Evolutionary conservation across 805 yeast genomes (phyloP).

Genomic region (Brettanomyces naardenensis): DNA sequence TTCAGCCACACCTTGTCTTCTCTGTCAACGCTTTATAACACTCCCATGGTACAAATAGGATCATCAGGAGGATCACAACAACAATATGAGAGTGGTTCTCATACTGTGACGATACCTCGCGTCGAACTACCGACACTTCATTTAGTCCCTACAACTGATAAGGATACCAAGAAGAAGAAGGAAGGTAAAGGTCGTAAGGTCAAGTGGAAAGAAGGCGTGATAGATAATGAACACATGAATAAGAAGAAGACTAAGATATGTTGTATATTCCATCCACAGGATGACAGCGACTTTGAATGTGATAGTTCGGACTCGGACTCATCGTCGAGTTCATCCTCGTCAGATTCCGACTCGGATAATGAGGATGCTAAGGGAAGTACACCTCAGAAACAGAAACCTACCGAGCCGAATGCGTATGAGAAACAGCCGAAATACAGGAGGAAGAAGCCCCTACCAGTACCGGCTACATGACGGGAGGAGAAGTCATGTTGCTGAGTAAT

Average conservation of each 20-base stretch:
- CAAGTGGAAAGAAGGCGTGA: conserved; percentile 76
- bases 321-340: conserved; percentile 13
- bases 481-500: too few species aligned
- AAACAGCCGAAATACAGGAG: conserved; percentile 60
- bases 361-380: conserved; percentile 8
- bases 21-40: too few species aligned
- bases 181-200: conserved; percentile 41
- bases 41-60: too few species aligned
- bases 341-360: conserved; percentile 14
- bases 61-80: too few species aligned
- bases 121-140: conserved; percentile 14
- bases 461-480: too few species aligned
- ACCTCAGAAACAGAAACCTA: not conserved
- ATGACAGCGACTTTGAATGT: conserved; percentile 34
- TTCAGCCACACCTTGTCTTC: too few species aligned
- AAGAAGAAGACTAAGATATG: conserved; percentile 89
- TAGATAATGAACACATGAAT: conserved; percentile 85
- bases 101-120: conserved; percentile 13
- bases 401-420: conserved; percentile 78
- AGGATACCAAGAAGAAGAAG: conserved; percentile 8
- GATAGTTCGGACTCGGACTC: conserved; percentile 13
- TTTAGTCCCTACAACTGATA: conserved; percentile 12
- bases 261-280: conserved; percentile 78
- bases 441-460: conserved; percentile 9
- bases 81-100: conserved; percentile 4